Evolutionary conservation across 2,329 filamentous ascomycete genomes (phyloP).

Genomic region (Polytolypa hystricis): DNA sequence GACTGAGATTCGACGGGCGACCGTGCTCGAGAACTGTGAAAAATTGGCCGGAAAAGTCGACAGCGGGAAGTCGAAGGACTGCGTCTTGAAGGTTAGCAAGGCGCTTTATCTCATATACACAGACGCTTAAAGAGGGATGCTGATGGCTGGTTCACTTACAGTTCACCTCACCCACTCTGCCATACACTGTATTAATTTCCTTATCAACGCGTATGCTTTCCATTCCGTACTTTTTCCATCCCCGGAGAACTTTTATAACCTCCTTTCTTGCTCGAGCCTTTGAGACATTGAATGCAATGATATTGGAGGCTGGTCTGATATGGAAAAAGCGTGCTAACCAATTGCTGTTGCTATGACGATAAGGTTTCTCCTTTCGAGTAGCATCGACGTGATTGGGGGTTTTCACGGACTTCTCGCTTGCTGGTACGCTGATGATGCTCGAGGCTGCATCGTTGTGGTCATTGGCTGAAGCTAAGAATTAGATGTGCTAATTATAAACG

Average conservation of each 20-base stretch:
- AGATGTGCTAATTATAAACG: no score
- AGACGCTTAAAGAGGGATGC: no score
- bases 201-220: slow-evolving; percentile 69
- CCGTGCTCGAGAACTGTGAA: slow-evolving; percentile 84
- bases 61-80: slow-evolving; percentile 75
- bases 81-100: slow-evolving; percentile 4
- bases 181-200: slow-evolving; percentile 66
- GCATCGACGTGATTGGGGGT: neutral
- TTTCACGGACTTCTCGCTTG: neutral
- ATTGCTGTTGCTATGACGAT: slow-evolving; percentile 43
- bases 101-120: no score
- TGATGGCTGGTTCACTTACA: slow-evolving; percentile 44
- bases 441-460: slow-evolving; percentile 11
- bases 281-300: slow-evolving; percentile 64
- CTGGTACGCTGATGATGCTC: slow-evolving; percentile 10
- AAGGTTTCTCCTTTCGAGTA: neutral
- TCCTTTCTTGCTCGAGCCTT: slow-evolving; percentile 67
- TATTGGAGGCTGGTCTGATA: slow-evolving; percentile 68
- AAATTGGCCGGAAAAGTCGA: slow-evolving; percentile 77
- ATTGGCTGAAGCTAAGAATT: no score
- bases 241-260: slow-evolving; percentile 59
- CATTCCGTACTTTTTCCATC: slow-evolving; percentile 77
- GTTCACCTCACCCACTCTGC: slow-evolving; percentile 63
- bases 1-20: slow-evolving; percentile 61
- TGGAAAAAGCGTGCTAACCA: slow-evolving; percentile 86